Base-by-base conservation (phyloP, 1,139 yeast species). In the Saccharomyces hybrid region DNA sequence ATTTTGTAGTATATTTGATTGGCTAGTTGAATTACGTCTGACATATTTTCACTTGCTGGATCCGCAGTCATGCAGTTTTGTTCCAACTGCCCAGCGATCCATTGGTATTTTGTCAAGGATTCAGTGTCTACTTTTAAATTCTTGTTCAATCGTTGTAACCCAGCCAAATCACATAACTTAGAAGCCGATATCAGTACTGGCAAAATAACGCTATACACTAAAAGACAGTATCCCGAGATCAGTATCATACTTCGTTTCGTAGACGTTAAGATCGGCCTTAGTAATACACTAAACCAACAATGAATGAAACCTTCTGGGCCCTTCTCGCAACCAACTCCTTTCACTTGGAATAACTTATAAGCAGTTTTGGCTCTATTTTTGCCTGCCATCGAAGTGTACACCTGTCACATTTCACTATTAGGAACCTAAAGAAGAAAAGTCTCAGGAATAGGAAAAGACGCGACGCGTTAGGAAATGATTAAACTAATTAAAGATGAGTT, bases 1-100 rank as follows among this genome's bases (percentile, higher is more conserved):
- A 59, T 47, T 50, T 63, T 62, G 49, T 67, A 67, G 19, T 57
- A 55, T 13, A 67, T 34, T 50, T 64, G 62, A 46, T 61, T 58
- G 3, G 51, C 50, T 29, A 57, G 52, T 14, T 31, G 34, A 38
- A 42, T 23, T 19, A 54, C 26, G 29, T 47, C 51, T 38, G 44
- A 16, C 25, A 38, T 38, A 38, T 38, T 13, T 23, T 38, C 44
- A 13, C 44, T 38, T 38, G 11, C 25, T 16, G 13, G 44, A 16
- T 16, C 44, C 25, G 44, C 25, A 16, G 44, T 9, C 13, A 38
- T 9, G 25, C 44, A 38, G 9, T 38, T 38, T 11, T 9, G 44
- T 16, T 38, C 44, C 25, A 38, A 19, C 25, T 38, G 44, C 9
- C 44, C 44, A 8, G 44, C 44, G 11, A 38, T 38, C 44, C 44